These are phyloP conservation scores for Tylopilus subfusipes DNA, from an alignment of 768 basidiomycete species.

Conservation along the genomic window DNA sequence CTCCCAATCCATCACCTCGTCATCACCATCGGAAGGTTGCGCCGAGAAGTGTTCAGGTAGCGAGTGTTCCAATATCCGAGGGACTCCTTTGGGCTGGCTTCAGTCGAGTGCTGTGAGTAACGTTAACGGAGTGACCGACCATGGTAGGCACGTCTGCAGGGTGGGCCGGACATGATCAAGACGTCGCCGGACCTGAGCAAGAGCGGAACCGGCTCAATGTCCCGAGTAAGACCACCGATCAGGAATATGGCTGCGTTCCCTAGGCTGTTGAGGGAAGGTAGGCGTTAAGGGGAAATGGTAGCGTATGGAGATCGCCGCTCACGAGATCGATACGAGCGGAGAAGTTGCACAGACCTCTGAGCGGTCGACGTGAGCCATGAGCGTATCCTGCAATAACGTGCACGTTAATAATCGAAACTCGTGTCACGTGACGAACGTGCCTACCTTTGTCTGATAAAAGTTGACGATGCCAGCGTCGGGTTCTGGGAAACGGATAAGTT, in stretches of 20 bases:
- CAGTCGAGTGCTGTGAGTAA: background rate
- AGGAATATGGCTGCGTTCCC: slow-evolving; percentile 90
- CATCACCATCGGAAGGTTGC: slow-evolving; percentile 23
- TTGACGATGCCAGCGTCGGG: slow-evolving; percentile 98
- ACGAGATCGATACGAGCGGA: slow-evolving; percentile 94
- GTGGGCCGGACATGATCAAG: slow-evolving; percentile 88
- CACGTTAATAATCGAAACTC: background rate
- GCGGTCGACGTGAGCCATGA: slow-evolving; percentile 98
- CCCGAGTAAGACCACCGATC: slow-evolving; percentile 79
- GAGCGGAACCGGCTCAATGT: slow-evolving; percentile 73
- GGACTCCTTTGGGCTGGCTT: slow-evolving; percentile 55
- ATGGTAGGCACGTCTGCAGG: slow-evolving; percentile 86
- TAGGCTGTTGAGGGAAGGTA: slow-evolving; percentile 45
- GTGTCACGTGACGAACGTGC: background rate
- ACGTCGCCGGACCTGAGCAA: slow-evolving; percentile 89
- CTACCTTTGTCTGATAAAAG: slow-evolving; percentile 80
- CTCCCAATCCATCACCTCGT: slow-evolving; percentile 46
- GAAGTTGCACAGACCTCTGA: slow-evolving; percentile 92
- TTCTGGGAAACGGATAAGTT: slow-evolving; percentile 41
- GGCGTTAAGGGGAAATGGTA: background rate
- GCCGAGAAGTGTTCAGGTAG: slow-evolving; percentile 57
- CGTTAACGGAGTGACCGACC: slow-evolving; percentile 46
- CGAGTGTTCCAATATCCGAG: slow-evolving; percentile 80
- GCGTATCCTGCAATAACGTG: slow-evolving; percentile 54
- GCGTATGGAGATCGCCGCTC: slow-evolving; percentile 25